Base-by-base conservation (phyloP, 352 stramenopile species). In the Phytopythium montanum region DNA sequence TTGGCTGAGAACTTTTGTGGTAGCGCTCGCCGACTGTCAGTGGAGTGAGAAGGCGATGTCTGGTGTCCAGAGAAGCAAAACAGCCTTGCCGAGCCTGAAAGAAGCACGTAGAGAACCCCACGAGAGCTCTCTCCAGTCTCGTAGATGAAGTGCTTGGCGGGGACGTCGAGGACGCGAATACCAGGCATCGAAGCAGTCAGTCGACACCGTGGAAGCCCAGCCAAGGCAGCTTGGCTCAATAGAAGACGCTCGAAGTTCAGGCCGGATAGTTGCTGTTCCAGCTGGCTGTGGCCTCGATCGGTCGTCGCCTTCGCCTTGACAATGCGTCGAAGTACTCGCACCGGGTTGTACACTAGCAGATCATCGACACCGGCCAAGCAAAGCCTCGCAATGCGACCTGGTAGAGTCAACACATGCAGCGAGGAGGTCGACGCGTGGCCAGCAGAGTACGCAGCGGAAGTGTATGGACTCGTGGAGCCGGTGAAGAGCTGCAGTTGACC, bases 401-500 rank as follows among this genome's bases (percentile, higher is more conserved):
- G 69, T 33, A 83, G 59, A 48, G 26, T 67, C 13, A 85, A 56
- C 4, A 85, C 34, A 9, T 72, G 25, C 3, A 73, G 52, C 3
- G 16, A 41, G 6, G 46, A 26, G 31, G 16, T 42, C 31, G 26
- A 38, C 33, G 54, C 57, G 34, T 29, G 26, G 16, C 25, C 45
- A 6, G 61, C 23, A 16, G 71, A 64, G 41, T 74, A 81, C 7
- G 62, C 64, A 6, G 66, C 64, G 34, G 79, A 85, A 6, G 70
- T 70, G 38, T 74, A 81, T 12, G 73, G 60, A 46, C 70, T 81
- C 14, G 52, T 70, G 6, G 71, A 61, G 2, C 51, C 45, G 8
- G 73, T 73, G 21, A 81, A 65, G 36, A 85, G 65, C 25, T 79
- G 66, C 1, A 79, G 54, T 14, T 83, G 71, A 1, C 73, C 73